A percentile compares a stretch with the other conserved stretches of the same genome.
phyloP scores from a whole-genome alignment of 1,284 basidiomycete species.

The Mycena citricolor region DNA sequence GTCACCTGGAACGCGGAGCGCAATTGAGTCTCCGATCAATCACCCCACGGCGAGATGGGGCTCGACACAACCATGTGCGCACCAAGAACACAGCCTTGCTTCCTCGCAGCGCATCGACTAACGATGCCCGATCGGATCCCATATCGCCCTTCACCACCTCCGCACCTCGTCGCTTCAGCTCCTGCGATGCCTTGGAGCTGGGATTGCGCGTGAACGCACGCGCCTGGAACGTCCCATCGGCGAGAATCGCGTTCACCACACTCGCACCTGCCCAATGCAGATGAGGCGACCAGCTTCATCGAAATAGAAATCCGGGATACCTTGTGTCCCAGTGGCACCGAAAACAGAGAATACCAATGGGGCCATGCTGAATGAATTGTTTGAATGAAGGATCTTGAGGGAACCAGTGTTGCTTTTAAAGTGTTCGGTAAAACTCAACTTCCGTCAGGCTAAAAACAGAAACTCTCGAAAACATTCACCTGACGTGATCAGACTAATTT shows the following conservation, averaged over 20 bases:
- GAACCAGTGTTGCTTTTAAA: too few species aligned
- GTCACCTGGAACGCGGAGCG: conserved; percentile 32
- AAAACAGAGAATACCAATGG: conserved; percentile 6
- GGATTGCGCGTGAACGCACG: conserved; percentile 34
- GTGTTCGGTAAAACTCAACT: too few species aligned
- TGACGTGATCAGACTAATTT: too few species aligned
- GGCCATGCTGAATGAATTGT: too few species aligned
- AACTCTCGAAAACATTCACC: too few species aligned
- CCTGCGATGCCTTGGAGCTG: conserved; percentile 28
- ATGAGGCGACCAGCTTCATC: background rate
- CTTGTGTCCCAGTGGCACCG: conserved; percentile 8
- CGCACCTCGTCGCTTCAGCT: conserved; percentile 30
- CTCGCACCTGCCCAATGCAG: conserved; percentile 7
- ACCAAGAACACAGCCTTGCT: conserved; percentile 40
- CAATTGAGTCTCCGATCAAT: conserved; percentile 5
- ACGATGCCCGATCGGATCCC: conserved; percentile 28
- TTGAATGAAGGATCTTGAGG: too few species aligned
- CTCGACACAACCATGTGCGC: conserved; percentile 15
- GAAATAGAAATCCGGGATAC: too few species aligned
- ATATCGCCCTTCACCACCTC: conserved; percentile 36
- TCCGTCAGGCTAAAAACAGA: too few species aligned
- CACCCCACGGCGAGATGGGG: background rate
- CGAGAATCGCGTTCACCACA: conserved; percentile 30
- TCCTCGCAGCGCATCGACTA: conserved; percentile 35
- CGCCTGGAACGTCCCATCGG: conserved; percentile 33